Base-by-base conservation (phyloP, 192 early-diverging fungal species). In the Phycomyces blakesleeanus region DNA sequence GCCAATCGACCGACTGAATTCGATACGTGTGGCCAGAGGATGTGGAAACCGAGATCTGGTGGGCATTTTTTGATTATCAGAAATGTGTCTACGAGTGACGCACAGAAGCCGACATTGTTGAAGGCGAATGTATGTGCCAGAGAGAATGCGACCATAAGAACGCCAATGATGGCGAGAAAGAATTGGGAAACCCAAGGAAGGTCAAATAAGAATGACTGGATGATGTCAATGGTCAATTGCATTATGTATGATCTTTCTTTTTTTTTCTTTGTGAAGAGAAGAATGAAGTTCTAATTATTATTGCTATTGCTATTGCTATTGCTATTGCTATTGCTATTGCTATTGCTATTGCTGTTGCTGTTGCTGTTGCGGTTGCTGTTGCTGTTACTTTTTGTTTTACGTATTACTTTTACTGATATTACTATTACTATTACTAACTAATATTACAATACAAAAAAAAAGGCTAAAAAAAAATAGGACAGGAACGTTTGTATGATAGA, bases 151-250 rank as follows among this genome's bases (percentile, higher is more conserved):
- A 47, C 44, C 44, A 47, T n/a, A 11, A 47, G 44, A 12, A 47
- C 44, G 18, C 44, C 18, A 18, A 47, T 47, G 18, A 47, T 47
- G 18, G 44, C 44, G 1, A 47, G 44, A 47, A 47, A 14, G 18
- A 14, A 47, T 18, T 47, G 44, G 44, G 44, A 47, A n/a, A 47
- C 44, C 44, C 44, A 47, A 12, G 44, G 44, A 47, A 47, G 44
- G 18, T 47, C 44, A 12, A 47, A 18, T 18, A 47, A 12, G 18
- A 47, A 47, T 11, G 44, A 2, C 11, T 47, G 44, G 18, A 47
- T 47, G 44, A 47, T 47, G 44, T 47, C 44, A n/a, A 47, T n/a
- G 2, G 44, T 47, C 15, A 47, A 18, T 47, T 47, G 44, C 44
- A 47, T 47, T 47, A 34, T 34, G n/a, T n/a, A n/a, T 34, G 29